Evolutionary conservation across 805 yeast species (phyloP).

Genomic region (Candida insectalens): DNA sequence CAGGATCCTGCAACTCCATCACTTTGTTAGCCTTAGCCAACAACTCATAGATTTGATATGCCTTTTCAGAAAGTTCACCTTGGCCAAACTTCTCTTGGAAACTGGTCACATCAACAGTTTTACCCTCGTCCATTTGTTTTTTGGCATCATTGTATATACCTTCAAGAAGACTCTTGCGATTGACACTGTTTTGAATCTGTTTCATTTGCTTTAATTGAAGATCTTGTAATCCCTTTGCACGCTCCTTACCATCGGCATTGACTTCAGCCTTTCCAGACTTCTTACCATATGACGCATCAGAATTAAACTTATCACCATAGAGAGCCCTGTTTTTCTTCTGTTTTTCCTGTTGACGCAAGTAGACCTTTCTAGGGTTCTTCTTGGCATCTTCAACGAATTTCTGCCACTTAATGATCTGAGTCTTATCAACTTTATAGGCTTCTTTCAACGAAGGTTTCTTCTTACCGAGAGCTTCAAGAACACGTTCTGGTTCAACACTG

Average conservation of each 20-base stretch:
- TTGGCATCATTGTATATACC: conserved; percentile 28
- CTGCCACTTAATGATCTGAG: conserved; percentile 72
- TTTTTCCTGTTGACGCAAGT: conserved; percentile 40
- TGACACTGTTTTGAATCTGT: conserved; percentile 22
- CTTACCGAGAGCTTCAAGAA: conserved; percentile 75
- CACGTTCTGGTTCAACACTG: conserved; percentile 77
- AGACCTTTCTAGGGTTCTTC: conserved; percentile 45
- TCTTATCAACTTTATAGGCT: conserved; percentile 60
- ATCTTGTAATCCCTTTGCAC: conserved; percentile 18
- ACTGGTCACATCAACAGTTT: conserved; percentile 15
- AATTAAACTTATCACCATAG: conserved; percentile 12
- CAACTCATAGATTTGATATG: conserved; percentile 26
- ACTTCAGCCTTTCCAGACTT: conserved; percentile 4
- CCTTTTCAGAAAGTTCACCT: conserved; percentile 20
- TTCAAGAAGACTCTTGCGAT: conserved; percentile 38
- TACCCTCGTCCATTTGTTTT: conserved; percentile 8
- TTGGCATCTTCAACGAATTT: conserved; percentile 51
- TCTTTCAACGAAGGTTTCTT: conserved; percentile 66
- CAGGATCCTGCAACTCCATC: conserved; percentile 29
- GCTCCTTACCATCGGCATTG: conserved; percentile 18
- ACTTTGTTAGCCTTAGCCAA: conserved; percentile 30
- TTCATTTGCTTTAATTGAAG: conserved; percentile 27
- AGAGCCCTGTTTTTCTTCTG: conserved; percentile 27
- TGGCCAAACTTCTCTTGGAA: conserved; percentile 30
- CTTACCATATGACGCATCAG: conserved; percentile 6